Evolutionary conservation across 345 rosid genomes (phyloP).

Genomic region (Gossypium sturtianum): DNA sequence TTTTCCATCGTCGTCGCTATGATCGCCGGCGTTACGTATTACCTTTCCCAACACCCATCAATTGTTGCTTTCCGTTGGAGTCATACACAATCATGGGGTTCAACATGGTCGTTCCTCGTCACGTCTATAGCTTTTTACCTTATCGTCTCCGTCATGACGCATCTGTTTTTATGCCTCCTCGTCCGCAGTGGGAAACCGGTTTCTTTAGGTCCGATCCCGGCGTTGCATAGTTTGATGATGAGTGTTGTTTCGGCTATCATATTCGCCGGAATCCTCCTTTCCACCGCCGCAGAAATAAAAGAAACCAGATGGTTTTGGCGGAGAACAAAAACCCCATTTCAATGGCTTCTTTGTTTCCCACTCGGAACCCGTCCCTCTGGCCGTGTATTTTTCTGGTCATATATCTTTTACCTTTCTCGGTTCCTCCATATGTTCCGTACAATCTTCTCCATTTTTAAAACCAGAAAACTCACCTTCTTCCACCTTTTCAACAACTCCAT

Average conservation of each 20-base stretch:
- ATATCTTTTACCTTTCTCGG: slow-evolving; percentile 38
- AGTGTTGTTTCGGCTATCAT: slow-evolving; percentile 55
- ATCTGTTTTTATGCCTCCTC: slow-evolving; percentile 37
- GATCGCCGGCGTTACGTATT: slow-evolving; percentile 42
- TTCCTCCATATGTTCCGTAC: slow-evolving; percentile 66
- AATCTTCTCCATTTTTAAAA: slow-evolving; percentile 60
- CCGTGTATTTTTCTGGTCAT: slow-evolving; percentile 97
- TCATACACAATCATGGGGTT: slow-evolving; percentile 72
- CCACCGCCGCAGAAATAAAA: slow-evolving; percentile 70
- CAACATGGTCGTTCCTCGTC: slow-evolving; percentile 88
- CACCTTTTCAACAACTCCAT: slow-evolving; percentile 65
- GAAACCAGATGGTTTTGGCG: slow-evolving; percentile 86
- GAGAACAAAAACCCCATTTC: slow-evolving; percentile 60
- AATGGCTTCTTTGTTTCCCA: slow-evolving; percentile 94
- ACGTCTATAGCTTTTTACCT: slow-evolving; percentile 56
- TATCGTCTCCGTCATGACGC: slow-evolving; percentile 30
- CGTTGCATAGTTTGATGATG: slow-evolving; percentile 25
- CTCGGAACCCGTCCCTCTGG: slow-evolving; percentile 90
- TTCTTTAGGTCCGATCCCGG: slow-evolving; percentile 38
- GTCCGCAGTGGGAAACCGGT: slow-evolving; percentile 39
- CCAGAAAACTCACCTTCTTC: slow-evolving; percentile 30
- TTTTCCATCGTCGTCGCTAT: not conserved
- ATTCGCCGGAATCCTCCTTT: slow-evolving; percentile 75
- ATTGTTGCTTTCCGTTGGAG: slow-evolving; percentile 85
- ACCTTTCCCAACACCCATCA: slow-evolving; percentile 77